Evolutionary conservation across 352 stramenopile genomes (phyloP), one percentile per base, ranked within the genome.

Genomic region (Phytophthora sp.): DNA sequence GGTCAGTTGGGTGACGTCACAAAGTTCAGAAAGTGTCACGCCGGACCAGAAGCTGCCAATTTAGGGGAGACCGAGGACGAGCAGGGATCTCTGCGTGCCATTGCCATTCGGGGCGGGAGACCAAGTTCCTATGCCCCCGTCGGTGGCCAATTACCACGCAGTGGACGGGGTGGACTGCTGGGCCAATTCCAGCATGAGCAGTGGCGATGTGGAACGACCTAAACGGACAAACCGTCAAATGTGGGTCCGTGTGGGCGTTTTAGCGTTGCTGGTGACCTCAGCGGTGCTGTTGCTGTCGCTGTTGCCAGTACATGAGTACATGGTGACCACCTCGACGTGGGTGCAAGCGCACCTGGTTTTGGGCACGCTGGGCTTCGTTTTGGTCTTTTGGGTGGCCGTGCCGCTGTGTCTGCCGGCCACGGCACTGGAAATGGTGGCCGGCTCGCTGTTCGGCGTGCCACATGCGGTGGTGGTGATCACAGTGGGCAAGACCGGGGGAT

Each of bases 371-470:
- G 66, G 56, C 15, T 69, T 81, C 17, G 78, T 82, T 43, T 4
- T 79, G 21, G 61, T 83, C 17, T 93, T 91, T 54, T 87, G 76
- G 71, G 46, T 86, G 24, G 79, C 82, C 21, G 76, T 94, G 7
- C 84, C 84, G 37, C 74, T 91, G 21, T 94, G 82, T 57, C 31
- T 94, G 1, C 84, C 84, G 12, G 77, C 80, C 34, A 89, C 84
- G 5, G 71, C 86, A 27, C 52, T 91, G 11, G 84, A 94, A 60
- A 83, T 82, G 56, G 56, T 88, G 18, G 69, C 79, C 5, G 84
- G 84, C 1, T 89, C 71, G 38, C 74, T 94, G 24, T 94, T 93
- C 51, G 79, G 82, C 13, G 74, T 91, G 1, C 43, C 58, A 0
- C 66, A 76, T 23, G 84, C 62, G 2, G 64, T 90, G 3, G 2